These are phyloP conservation scores for Paxillus rubicundulus DNA, from an alignment of 768 basidiomycete species.

Conservation along the genomic window DNA sequence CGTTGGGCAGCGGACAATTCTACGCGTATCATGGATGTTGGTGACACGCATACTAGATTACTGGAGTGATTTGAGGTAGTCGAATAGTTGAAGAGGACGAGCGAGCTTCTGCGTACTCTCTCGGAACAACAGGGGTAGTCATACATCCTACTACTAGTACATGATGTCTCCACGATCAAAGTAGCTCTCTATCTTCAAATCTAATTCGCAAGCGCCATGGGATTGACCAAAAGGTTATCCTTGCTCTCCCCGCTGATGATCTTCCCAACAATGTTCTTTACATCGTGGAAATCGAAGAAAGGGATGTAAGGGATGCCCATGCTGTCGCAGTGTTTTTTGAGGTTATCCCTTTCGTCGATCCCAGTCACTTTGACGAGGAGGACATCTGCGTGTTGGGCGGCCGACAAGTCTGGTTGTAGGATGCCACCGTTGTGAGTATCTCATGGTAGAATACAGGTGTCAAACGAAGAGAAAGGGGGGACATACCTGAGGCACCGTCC, in stretches of 20 bases:
- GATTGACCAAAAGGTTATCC: conserved; percentile 21
- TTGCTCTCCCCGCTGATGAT: conserved; percentile 63
- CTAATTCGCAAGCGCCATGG: not conserved
- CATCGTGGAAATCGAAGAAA: conserved; percentile 69
- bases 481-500: conserved; percentile 90
- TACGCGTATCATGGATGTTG: too few relatives aligned
- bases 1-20: too few relatives aligned
- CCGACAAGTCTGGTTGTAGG: conserved; percentile 70
- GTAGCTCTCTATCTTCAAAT: not conserved
- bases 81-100: too few relatives aligned
- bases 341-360: conserved; percentile 74
- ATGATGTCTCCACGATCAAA: not conserved
- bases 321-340: conserved; percentile 76
- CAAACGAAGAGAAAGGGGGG: not conserved
- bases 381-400: conserved; percentile 87
- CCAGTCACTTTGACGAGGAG: conserved; percentile 89
- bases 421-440: not conserved
- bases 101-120: too few relatives aligned
- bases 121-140: too few relatives aligned
- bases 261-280: conserved; percentile 55
- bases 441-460: not conserved
- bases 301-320: conserved; percentile 78
- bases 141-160: too few relatives aligned
- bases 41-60: too few relatives aligned
- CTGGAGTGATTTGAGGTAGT: too few relatives aligned